Evolutionary conservation across 768 basidiomycete species (phyloP), one percentile per base, ranked within the genome.

Genomic region (Stropharia rugosoannulata): DNA sequence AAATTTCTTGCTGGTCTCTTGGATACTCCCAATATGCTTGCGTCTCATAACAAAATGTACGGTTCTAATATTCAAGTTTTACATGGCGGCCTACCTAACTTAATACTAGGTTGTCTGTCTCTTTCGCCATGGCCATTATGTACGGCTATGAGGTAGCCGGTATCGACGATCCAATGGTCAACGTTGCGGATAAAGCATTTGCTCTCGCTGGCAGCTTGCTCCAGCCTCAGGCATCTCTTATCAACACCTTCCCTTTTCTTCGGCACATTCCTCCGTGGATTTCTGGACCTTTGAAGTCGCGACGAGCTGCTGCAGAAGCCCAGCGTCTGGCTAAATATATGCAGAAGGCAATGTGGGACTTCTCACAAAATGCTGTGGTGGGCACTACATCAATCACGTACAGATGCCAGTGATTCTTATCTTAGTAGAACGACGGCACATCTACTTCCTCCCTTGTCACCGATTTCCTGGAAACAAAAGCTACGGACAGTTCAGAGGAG

Each of bases 201-300:
- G 8, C 22, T 1, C 49, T 59, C 3, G 60, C 46, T 19, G 51
- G 50, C 4, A 15, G 36, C 13, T 18, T 64, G 9, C 19, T 59
- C 3, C 29, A 36, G 6, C 59, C 57, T 13, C 55, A 54, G 13
- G 42, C 35, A 8, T 57, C 44, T 13, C 25, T 52, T 4, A 51
- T 59, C 10, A 64, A 64, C 15, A 12, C 59, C 8, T 32, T 64
- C 22, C 61, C 61, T 1, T 38, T 53, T 1, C 40, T 64, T 4
- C 32, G 47, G 16, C 44, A 57, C 18, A 40, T 62, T 29, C 63
- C 63, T 0, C 13, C 55, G 0, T 62, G 61, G 61, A 38, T 63
- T 37, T 57, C 62, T 16, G 57, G 62, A 3, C 40, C 57, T 7
- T 37, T 46, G 27, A 27, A 25, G 27, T 53, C 54, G 8, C 51